Evolutionary conservation across 768 basidiomycete genomes (phyloP).

Genomic region (Cystoderma amianthinum): DNA sequence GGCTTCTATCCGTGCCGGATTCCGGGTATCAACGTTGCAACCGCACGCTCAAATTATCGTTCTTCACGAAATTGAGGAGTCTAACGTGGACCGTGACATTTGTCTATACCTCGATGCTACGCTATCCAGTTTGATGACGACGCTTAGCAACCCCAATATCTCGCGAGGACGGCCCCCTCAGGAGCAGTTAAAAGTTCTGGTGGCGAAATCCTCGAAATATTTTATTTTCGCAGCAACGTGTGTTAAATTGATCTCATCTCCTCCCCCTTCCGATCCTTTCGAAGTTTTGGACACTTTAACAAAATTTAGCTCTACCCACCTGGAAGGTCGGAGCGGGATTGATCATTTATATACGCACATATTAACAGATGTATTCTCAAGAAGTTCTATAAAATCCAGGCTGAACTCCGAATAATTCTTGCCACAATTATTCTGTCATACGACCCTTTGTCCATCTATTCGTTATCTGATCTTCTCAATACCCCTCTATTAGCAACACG

Average conservation of each 20-base stretch:
- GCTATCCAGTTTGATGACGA: not conserved
- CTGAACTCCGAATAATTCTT: not conserved
- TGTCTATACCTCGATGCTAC: conserved; percentile 1
- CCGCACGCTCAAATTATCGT: conserved; percentile 8
- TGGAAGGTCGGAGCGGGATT: not conserved
- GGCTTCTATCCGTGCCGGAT: conserved; percentile 1
- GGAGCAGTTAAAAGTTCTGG: conserved; percentile 8
- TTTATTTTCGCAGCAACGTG: conserved; percentile 14
- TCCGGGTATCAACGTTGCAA: conserved; percentile 1
- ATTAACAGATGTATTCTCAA: not conserved
- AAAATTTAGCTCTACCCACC: not conserved
- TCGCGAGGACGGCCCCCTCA: conserved; percentile 10
- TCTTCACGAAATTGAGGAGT: conserved; percentile 15
- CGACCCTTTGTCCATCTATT: not conserved
- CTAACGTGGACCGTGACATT: conserved; percentile 15
- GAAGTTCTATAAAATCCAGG: not conserved
- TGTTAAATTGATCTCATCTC: conserved; percentile 9
- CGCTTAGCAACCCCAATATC: conserved; percentile 4
- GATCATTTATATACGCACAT: not conserved
- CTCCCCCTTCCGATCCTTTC: not conserved
- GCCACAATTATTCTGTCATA: not conserved
- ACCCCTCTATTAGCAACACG: not conserved
- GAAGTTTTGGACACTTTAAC: not conserved
- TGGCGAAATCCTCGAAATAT: conserved; percentile 7
- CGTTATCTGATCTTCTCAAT: not conserved